Evolutionary conservation across 768 basidiomycete genomes (phyloP).

Genomic region (Phylloporus rhodoxanthus): DNA sequence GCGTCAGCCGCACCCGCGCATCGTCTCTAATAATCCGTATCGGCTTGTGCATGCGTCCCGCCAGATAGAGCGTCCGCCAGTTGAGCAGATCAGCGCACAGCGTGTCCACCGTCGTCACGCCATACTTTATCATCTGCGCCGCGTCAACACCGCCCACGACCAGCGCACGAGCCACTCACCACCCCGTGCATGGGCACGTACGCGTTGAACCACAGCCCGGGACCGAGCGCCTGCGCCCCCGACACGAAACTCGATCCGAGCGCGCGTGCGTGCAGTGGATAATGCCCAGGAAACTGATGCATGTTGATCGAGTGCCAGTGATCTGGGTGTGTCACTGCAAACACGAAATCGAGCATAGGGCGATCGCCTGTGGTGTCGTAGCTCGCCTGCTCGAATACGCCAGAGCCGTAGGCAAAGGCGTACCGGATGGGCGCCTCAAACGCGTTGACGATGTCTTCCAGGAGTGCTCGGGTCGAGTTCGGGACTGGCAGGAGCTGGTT

Average conservation of each 20-base stretch:
- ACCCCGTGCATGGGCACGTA: constrained; percentile 79
- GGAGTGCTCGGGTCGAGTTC: constrained; percentile 69
- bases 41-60: constrained; percentile 97
- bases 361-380: constrained; percentile 38
- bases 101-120: constrained; percentile 85
- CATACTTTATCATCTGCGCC: constrained; percentile 87
- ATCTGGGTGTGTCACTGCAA: constrained; percentile 87
- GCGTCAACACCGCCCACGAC: too few relatives aligned
- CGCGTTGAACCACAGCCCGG: constrained; percentile 96
- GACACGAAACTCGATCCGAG: constrained; percentile 82
- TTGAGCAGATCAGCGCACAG: constrained; percentile 86
- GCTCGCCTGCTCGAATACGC: constrained; percentile 90
- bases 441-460: constrained; percentile 71
- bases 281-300: constrained; percentile 86
- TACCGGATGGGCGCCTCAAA: constrained; percentile 93
- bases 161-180: constrained; percentile 44
- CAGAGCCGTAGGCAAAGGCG: constrained; percentile 96
- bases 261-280: constrained; percentile 80
- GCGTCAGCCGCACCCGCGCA: constrained; percentile 83
- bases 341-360: constrained; percentile 95
- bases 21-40: constrained; percentile 90
- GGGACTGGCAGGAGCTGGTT: constrained; percentile 80
- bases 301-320: constrained; percentile 97
- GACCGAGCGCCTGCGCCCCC: constrained; percentile 63
- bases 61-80: constrained; percentile 90